Evolutionary conservation across 2,329 filamentous ascomycete species (phyloP).

Genomic region (Endothia cerciana): DNA sequence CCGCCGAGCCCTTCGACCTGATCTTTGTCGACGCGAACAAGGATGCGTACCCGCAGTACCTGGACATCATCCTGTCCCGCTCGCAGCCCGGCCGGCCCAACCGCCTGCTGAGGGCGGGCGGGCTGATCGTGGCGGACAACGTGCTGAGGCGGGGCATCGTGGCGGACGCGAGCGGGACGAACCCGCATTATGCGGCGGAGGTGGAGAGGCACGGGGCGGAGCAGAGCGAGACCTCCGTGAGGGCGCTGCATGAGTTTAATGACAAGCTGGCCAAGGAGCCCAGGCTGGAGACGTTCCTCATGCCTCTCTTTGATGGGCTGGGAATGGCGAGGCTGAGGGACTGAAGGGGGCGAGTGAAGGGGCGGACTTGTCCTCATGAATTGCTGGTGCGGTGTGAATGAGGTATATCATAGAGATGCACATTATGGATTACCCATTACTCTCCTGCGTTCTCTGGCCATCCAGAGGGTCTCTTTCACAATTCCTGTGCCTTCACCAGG

Average conservation of each 20-base stretch:
- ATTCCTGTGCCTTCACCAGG: neutral
- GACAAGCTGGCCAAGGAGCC: constrained; percentile 36
- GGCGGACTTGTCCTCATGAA: neutral
- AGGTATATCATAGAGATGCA: neutral
- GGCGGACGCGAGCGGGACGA: constrained; percentile 41
- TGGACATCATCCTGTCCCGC: constrained; percentile 48
- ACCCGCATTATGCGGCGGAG: constrained; percentile 34
- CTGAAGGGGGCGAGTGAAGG: too few species aligned
- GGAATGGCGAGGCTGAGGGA: constrained; percentile 37
- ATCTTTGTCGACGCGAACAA: constrained; percentile 61
- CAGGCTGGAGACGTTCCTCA: constrained; percentile 42
- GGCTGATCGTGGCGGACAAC: constrained; percentile 59
- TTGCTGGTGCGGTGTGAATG: neutral
- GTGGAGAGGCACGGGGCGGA: constrained; percentile 22
- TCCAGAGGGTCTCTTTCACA: neutral
- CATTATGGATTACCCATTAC: neutral
- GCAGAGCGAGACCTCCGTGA: constrained; percentile 14
- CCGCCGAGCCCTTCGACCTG: constrained; percentile 52
- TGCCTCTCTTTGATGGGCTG: constrained; percentile 46
- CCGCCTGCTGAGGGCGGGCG: constrained; percentile 52
- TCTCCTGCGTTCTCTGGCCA: neutral
- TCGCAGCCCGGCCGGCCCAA: constrained; percentile 43
- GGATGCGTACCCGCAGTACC: constrained; percentile 53
- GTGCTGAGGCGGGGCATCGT: constrained; percentile 54
- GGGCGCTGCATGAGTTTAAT: constrained; percentile 40